Conservation (phyloP, 2,329 filamentous ascomycete genomes). For the Paraphaeosphaeria minitans region DNA sequence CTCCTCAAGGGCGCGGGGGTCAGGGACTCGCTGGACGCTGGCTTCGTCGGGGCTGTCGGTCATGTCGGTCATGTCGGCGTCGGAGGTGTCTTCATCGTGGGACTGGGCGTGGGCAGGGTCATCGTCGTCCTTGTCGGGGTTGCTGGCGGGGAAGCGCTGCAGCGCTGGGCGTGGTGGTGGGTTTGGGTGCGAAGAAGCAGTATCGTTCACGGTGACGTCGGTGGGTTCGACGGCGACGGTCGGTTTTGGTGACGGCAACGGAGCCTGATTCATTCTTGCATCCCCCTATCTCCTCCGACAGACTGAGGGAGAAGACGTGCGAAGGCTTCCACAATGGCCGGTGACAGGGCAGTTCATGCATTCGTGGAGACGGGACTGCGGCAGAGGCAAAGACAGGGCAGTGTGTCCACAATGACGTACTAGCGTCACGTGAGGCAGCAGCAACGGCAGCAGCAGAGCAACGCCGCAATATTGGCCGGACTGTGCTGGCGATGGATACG, state of each 20-base stretch:
- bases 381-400: slow-evolving; percentile 1
- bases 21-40: background rate
- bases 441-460: background rate
- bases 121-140: slow-evolving; percentile 11
- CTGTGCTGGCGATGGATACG: background rate
- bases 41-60: slow-evolving; percentile 25
- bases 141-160: slow-evolving; percentile 33
- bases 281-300: slow-evolving; percentile 29
- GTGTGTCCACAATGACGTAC: slow-evolving; percentile 21
- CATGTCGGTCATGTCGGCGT: slow-evolving; percentile 30
- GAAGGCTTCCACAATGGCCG: slow-evolving; percentile 18
- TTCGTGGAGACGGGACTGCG: slow-evolving; percentile 11
- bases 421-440: background rate
- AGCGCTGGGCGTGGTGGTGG: slow-evolving; percentile 31
- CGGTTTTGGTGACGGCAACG: slow-evolving; percentile 30
- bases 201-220: slow-evolving; percentile 15
- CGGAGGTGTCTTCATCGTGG: slow-evolving; percentile 26
- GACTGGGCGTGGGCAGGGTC: slow-evolving; percentile 2
- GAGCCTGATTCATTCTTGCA: slow-evolving; percentile 37
- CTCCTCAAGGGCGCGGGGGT: slow-evolving; percentile 11
- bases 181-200: slow-evolving; percentile 14
- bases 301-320: slow-evolving; percentile 25
- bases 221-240: slow-evolving; percentile 14
- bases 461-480: background rate
- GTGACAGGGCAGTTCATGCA: slow-evolving; percentile 18